Evolutionary conservation across 495 filamentous ascomycete species (phyloP), one percentile per base, ranked within the genome.

Genomic region (Daldinia childiae): DNA sequence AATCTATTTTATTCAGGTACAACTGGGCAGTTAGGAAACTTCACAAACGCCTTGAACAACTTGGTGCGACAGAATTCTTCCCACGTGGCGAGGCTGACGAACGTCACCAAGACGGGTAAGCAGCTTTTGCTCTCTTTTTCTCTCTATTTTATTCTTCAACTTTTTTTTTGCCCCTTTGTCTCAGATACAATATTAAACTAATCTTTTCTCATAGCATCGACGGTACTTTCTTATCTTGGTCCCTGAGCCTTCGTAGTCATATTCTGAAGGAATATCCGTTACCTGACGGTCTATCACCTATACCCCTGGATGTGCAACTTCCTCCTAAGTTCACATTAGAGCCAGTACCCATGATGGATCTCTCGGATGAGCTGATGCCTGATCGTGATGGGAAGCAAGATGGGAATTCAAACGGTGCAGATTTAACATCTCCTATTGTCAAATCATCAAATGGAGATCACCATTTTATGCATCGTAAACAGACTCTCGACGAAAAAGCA

Each of bases 1-100:
- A 36, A 69, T 54, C 8, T 21, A 24, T 9, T 0, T 48, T 45
- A 21, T 32, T 38, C 51, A 96, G 93, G 76, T 98, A 94, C 82
- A 98, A 98, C 81, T 97, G 91, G 90, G 94, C 94, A 21, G 89
- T 89, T 29, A 87, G 93, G 50, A 98, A 97, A 81, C 82, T 99
- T 30, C 88, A 92, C 77, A 94, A 92, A 74, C 86, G 95, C 43
- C 84, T 99, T 26, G 71, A 91, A 39, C 95, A 98, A 77, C 85
- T 99, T 6, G 94, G 95, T 1, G 96, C 92, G 5, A 84, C 85
- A 48, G 90, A 95, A 63, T 85, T 94, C 67, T 91, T 90, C 72
- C 87, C 87, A 24, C 84, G 89, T 45, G 95, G 92, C 2, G 95
- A 98, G 77, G 93, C 89, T 41, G 96, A 99, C 77, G 93, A 97